Base-by-base conservation (phyloP, 2,329 filamentous ascomycete species). In the Penicillium thymicola region DNA sequence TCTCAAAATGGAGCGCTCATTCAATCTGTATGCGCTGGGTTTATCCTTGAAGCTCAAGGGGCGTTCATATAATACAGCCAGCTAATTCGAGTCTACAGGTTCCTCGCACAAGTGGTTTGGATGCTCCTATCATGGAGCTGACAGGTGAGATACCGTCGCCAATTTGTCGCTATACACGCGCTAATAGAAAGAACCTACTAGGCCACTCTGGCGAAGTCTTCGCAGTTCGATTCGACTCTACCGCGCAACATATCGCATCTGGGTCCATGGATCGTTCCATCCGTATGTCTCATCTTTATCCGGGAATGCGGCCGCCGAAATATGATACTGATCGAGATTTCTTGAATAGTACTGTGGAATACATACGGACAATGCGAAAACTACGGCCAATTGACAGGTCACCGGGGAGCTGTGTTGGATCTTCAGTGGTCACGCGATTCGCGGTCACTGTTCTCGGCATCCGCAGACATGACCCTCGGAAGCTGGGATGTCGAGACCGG, bases 401-500 rank as follows among this genome's bases (percentile, higher is more conserved):
- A 99, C 78, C 92, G 90, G 71, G 91, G 91, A 64, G 94, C 94
- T 1, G 80, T 99, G 47, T 80, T 97, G 27, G 94, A 97, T 74
- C 79, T 99, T 44, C 92, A 96, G 71, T 99, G 94, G 94, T 96
- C 94, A 28, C 88, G 94, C 71, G 94, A 99, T 77, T 95, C 92
- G 21, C 86, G 89, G 67, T 88, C 93, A 41, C 75, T 99, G 50
- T 97, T 93, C 70, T 94, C 93, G 8, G 92, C 92, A 43, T 96
- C 92, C 34, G 92, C 94, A 64, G 94, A 99, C 72, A 92, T 87
- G 84, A 90, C 92, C 64, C 81, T 97, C 30, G 92, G 92, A 38
- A 96, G 90, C 72, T 99, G 93, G 93, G 93, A 99, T 70, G 78
- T 96, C 41, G 93, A 94, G 64, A 92, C 90, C 0, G 93, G 93